Percentiles rank a stretch among this genome's conserved stretches.
Conservation (phyloP, 768 basidiomycete species). For the Lactifluus pinguis region DNA sequence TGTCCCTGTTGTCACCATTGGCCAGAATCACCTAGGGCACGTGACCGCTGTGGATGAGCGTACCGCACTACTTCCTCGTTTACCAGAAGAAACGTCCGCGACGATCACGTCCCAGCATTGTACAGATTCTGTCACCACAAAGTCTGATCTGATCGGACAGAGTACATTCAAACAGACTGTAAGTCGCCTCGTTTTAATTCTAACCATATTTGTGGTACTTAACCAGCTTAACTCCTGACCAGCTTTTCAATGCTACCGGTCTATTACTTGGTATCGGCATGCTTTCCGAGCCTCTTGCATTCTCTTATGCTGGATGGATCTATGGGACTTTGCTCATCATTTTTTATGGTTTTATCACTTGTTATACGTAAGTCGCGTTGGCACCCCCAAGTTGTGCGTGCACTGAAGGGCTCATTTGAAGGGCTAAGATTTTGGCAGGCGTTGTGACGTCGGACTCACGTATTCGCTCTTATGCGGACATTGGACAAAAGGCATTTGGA, state of each 20-base stretch:
- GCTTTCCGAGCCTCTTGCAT: constrained; percentile 84
- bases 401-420: constrained; percentile 24
- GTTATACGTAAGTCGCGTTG: constrained; percentile 65
- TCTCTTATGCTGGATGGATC: constrained; percentile 87
- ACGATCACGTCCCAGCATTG: neutral
- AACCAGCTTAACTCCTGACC: neutral
- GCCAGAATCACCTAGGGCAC: neutral
- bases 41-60: constrained; percentile 4
- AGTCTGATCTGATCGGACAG: constrained; percentile 3
- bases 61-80: constrained; percentile 1
- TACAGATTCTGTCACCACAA: neutral
- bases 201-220: neutral
- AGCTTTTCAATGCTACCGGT: constrained; percentile 88
- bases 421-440: constrained; percentile 78
- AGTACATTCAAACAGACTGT: constrained; percentile 23
- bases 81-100: neutral
- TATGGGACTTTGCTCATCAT: constrained; percentile 65
- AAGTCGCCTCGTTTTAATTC: neutral
- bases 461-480: constrained; percentile 79
- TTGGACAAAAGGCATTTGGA: constrained; percentile 85
- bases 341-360: constrained; percentile 71
- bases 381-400: neutral
- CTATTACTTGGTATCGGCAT: constrained; percentile 84
- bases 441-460: constrained; percentile 63
- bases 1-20: neutral